Evolutionary conservation across 768 basidiomycete species (phyloP), one percentile per base, ranked within the genome.

Genomic region (Rhodotorula babjevae): DNA sequence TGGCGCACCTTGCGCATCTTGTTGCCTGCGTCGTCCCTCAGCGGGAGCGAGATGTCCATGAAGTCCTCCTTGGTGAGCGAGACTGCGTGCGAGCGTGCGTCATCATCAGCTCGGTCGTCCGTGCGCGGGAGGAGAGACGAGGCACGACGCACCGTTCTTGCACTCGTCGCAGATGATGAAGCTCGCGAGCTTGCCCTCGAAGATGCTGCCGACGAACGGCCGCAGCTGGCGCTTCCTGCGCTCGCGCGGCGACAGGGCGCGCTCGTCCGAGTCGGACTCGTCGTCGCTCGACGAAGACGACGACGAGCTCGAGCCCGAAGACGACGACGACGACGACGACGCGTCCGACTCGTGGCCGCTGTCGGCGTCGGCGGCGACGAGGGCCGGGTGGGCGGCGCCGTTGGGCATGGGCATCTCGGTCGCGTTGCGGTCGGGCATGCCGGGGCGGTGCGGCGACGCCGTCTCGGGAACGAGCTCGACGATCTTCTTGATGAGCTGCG

Each of bases 21-120:
- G 46, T 83, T 83, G 70, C 90, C 90, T 75, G 92, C 89, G 72
- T 93, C 90, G 1, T 88, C 86, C 79, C 89, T 91, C 80, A 94
- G 89, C 80, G 89, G 90, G 47, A 98, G 83, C 63, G 91, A 92
- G 77, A 98, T 88, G 81, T 96, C 94, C 80, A 90, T 89, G 81
- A 96, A 97, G 79, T 93, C 92, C 81, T 98, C 94, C 79, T 90
- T 90, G 11, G 90, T 91, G 75, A 92, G 88, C 5, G 93, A 95
- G 31, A 84, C 83, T 83, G 68, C 25, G 40, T 2, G 31, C 7
- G 2, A 44, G 29, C 1, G n/a, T 27, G 42, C 5, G 56, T 40
- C 25, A 66, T 33, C 5, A 23, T 25, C 61, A 33, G 25, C 12
- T 8, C 50, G 47, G 3, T 3, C 10, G 8, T 10, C 21, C 10